Conservation (phyloP, 768 basidiomycete species). For the Suillus lakei region DNA sequence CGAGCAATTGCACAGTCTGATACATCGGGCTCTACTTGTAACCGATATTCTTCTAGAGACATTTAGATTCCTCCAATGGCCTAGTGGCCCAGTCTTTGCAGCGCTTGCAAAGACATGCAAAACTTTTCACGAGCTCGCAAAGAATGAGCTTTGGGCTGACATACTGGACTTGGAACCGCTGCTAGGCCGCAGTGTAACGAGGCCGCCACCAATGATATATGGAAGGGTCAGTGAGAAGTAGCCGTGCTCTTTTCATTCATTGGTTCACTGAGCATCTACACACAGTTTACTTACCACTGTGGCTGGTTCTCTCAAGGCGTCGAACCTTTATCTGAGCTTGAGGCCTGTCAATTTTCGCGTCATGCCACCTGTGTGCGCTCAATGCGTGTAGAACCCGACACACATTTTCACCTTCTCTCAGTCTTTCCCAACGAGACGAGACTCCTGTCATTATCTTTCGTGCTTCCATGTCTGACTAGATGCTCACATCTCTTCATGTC, state of each 20-base stretch:
- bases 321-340: neutral
- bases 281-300: neutral
- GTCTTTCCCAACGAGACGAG: neutral
- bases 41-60: too few species aligned
- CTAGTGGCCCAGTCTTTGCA: too few species aligned
- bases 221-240: neutral
- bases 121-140: conserved; percentile 3
- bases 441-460: neutral
- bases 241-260: neutral
- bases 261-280: neutral
- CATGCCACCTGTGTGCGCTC: neutral
- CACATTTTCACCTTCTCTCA: neutral
- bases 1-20: too few species aligned
- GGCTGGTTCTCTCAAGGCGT: too few species aligned
- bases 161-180: neutral
- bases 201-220: neutral
- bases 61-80: too few species aligned
- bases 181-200: neutral
- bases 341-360: neutral
- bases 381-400: neutral
- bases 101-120: conserved; percentile 4
- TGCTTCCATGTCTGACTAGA: neutral
- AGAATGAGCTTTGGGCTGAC: neutral
- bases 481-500: neutral
- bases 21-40: too few species aligned